Evolutionary conservation across 176 grass and related monocot genomes (phyloP), one percentile per base, ranked within the genome.

Genomic region (Dactylis glomerata): DNA sequence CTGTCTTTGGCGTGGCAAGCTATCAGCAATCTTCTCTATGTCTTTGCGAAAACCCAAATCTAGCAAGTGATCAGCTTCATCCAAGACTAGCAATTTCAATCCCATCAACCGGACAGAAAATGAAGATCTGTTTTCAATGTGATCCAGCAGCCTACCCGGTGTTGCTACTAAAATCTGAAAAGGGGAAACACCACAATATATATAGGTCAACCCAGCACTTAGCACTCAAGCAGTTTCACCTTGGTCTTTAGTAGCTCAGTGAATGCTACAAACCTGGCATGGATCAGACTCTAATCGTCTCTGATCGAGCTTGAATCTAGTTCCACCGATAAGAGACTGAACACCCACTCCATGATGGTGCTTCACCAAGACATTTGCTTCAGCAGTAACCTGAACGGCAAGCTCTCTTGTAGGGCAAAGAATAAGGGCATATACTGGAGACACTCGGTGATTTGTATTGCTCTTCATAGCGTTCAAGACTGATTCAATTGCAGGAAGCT

Each of bases 401-500:
- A 93, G 85, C 85, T 95, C 95, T 86, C 95, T 93, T 83, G 95
- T 95, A 63, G 95, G 95, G 61, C 92, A 95, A 61, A 98, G 82
- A 72, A 95, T n/a, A 73, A 95, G 91, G 78, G 69, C 87, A 83
- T 84, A 87, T 90, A 95, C 92, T 87, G 91, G 96, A 83, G 92
- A 91, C 50, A 95, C 85, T 71, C 87, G 89, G 37, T 83, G 84
- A 68, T 98, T 98, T 78, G 76, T 81, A 71, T 76, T 84, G 37
- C 27, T 91, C 73, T 85, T 83, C 73, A 80, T 91, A 82, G 73
- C 85, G 62, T 98, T 92, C 57, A 95, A 73, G 85, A 93, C 93
- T 95, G 93, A 89, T 95, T 98, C 96, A 83, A 98, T 98, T 93
- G 93, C 92, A 92, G 95, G 95, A 78, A 97, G 86, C 95, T 95